Conservation (phyloP, 352 stramenopile genomes). For the Globisporangium lucens region DNA sequence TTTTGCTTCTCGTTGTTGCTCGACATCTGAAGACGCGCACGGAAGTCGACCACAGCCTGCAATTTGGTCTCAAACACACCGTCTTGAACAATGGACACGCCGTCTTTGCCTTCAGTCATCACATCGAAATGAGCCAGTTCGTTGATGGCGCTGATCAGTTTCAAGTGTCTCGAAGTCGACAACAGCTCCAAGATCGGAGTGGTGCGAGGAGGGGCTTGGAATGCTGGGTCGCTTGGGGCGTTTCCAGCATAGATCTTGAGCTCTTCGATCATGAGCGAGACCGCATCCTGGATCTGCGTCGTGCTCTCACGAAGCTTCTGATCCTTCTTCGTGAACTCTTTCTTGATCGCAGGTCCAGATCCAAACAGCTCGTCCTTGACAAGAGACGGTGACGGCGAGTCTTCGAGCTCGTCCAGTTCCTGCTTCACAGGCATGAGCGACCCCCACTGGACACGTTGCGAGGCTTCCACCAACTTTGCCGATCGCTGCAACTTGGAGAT, state of each 20-base stretch:
- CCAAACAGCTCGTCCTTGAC: slow-evolving; percentile 58
- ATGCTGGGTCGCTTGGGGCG: slow-evolving; percentile 39
- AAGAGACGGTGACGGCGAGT: slow-evolving; percentile 16
- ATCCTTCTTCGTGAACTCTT: slow-evolving; percentile 70
- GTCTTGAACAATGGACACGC: slow-evolving; percentile 17
- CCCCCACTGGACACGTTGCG: slow-evolving; percentile 71
- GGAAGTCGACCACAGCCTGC: slow-evolving; percentile 70
- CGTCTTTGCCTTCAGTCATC: slow-evolving; percentile 25
- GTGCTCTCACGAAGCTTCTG: slow-evolving; percentile 63
- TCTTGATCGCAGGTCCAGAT: slow-evolving; percentile 63
- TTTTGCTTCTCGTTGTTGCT: slow-evolving; percentile 71
- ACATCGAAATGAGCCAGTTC: slow-evolving; percentile 65
- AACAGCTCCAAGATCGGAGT: slow-evolving; percentile 62
- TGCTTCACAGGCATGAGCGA: slow-evolving; percentile 31
- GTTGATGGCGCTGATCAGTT: slow-evolving; percentile 70
- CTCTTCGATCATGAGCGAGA: slow-evolving; percentile 65
- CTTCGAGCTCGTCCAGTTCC: slow-evolving; percentile 24
- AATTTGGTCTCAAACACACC: slow-evolving; percentile 54
- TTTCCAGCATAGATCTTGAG: slow-evolving; percentile 62
- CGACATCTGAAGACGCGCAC: slow-evolving; percentile 69
- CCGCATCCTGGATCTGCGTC: slow-evolving; percentile 46
- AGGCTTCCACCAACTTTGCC: slow-evolving; percentile 74
- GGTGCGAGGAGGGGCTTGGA: slow-evolving; percentile 50
- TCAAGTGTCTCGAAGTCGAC: slow-evolving; percentile 69
- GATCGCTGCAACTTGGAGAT: slow-evolving; percentile 65